phyloP scores from a whole-genome alignment of 768 basidiomycete species.

The Amanita polypyramis region DNA sequence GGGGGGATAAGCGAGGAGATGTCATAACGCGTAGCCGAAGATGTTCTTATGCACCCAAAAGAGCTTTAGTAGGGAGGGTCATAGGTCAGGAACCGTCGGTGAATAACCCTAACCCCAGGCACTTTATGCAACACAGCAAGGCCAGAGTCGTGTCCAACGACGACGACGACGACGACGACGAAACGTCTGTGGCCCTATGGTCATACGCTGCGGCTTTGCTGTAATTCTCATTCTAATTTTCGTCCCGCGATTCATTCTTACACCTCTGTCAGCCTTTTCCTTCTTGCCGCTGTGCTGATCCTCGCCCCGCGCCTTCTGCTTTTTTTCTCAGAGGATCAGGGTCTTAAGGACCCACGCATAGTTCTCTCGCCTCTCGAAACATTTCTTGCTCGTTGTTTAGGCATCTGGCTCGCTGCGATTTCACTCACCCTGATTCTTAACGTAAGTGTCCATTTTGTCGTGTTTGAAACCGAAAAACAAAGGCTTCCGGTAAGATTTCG shows the following conservation, averaged over 20 bases:
- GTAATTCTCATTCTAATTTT: conserved; percentile 13
- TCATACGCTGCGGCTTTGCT: conserved; percentile 18
- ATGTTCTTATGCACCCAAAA: not conserved
- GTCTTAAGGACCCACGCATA: too few species aligned
- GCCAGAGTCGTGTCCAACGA: not conserved
- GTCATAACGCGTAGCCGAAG: conserved; percentile 11
- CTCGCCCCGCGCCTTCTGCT: conserved; percentile 40
- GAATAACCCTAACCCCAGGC: conserved; percentile 3
- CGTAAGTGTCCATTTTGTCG: conserved; percentile 24
- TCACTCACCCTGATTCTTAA: conserved; percentile 48
- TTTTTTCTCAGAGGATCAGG: conserved; percentile 39
- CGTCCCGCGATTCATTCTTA: conserved; percentile 6
- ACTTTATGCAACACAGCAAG: not conserved
- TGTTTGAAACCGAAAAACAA: not conserved
- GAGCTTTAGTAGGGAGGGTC: not conserved
- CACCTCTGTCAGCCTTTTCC: not conserved
- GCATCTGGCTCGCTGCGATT: conserved; percentile 45
- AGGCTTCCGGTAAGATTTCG: conserved; percentile 26
- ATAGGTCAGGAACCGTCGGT: not conserved
- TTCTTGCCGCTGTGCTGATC: conserved; percentile 13
- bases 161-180: not conserved
- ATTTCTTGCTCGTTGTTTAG: conserved; percentile 60
- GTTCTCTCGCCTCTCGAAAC: conserved; percentile 38
- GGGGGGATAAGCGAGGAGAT: conserved; percentile 10
- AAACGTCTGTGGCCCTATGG: conserved; percentile 19